Evolutionary conservation across 2,329 filamentous ascomycete genomes (phyloP), one percentile per base, ranked within the genome.

Genomic region (Arachnomyces sp.): DNA sequence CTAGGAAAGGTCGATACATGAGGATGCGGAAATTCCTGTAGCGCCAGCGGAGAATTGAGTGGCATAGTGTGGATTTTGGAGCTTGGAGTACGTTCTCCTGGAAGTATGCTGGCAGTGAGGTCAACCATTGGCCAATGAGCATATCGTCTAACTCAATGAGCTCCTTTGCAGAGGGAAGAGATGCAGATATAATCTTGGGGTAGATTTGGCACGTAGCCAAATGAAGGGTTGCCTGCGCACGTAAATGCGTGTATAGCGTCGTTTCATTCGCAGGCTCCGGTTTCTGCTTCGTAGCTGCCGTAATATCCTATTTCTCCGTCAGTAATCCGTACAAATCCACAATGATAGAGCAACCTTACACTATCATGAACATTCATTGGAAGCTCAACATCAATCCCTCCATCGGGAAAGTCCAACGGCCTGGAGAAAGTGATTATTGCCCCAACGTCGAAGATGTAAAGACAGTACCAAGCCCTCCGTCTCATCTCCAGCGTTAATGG

Each of bases 371-470:
- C 61, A 43, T 70, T 70, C 15, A 66, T 48, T 16, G 67, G 65
- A 18, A 67, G 54, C 28, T 63, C 61, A 12, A 63, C 61, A 38
- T 71, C 67, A 48, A 70, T 60, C 32, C 61, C 62, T 11, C 66
- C 60, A 30, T 64, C 60, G 3, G 68, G 68, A 39, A 67, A 60
- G 14, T 66, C 58, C 37, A 72, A 59, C 0, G 70, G 70, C 28
- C 70, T 61, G 15, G 67, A 67, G 45, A 72, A 72, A 0, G 70
- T 73, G 38, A 72, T 67, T 16, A 65, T 65, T 11, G 69, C 70
- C n/a, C 70, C 70, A 13, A 64, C 65, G 39, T 68, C 66, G 46
- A 73, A 70, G 8, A 68, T 64, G 42, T 64, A 71, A 2, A 65
- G 59, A 16, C 60, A 58, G 61, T 63, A 66, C 56, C 65, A 67